phyloP scores from a whole-genome alignment of 257 asterid species.

The Solanum tarijense region DNA sequence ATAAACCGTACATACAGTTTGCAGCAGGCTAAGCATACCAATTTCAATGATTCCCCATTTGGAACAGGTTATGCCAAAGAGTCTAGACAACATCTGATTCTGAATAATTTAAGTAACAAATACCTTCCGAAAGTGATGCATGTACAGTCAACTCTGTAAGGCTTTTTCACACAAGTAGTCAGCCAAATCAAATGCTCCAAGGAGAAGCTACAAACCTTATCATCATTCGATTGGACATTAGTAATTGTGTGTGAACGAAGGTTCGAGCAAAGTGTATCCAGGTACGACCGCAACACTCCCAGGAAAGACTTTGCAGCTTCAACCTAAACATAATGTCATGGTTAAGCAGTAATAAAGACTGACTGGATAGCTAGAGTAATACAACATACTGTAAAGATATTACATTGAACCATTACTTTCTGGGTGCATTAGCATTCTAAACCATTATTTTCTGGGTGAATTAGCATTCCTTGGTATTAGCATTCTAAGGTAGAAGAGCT shows the following conservation, averaged over 20 bases:
- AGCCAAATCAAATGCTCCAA: not conserved
- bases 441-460: not conserved
- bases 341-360: constrained; percentile 3
- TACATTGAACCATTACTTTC: not conserved
- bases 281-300: constrained; percentile 53
- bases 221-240: constrained; percentile 94
- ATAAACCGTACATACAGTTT: not conserved
- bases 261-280: constrained; percentile 76
- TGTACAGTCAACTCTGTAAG: not conserved
- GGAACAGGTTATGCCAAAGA: not conserved
- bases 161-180: not conserved
- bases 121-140: not conserved
- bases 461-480: not conserved
- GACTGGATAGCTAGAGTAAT: not conserved
- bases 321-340: constrained; percentile 31
- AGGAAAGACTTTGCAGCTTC: constrained; percentile 94
- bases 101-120: not conserved
- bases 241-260: constrained; percentile 96
- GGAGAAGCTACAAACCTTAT: constrained; percentile 54
- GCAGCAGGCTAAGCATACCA: not conserved
- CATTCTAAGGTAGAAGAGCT: not conserved
- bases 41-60: not conserved
- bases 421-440: not conserved
- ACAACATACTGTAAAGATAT: not conserved
- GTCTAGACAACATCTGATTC: not conserved